Percentiles rank a stretch among this genome's conserved stretches.
These are phyloP conservation scores for Aspergillus ostianus DNA, from an alignment of 495 filamentous ascomycete species.

Conservation along the genomic window DNA sequence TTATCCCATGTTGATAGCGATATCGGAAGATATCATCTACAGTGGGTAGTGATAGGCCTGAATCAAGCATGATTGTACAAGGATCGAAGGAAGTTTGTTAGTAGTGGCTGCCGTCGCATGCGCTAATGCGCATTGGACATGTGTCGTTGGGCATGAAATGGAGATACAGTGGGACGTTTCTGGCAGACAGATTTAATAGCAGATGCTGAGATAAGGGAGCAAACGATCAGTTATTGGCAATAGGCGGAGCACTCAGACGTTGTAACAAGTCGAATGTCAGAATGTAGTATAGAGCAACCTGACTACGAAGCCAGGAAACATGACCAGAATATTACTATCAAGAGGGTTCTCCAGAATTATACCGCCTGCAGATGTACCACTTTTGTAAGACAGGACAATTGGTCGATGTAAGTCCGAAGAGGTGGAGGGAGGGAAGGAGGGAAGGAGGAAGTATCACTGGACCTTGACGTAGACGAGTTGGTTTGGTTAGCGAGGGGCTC, in stretches of 20 bases:
- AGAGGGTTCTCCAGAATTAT: not conserved
- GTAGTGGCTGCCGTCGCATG: not conserved
- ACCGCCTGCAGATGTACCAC: not conserved
- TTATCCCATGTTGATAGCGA: conserved; percentile 56
- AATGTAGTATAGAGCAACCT: not conserved
- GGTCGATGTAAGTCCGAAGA: not conserved
- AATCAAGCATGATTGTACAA: conserved; percentile 2
- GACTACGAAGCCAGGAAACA: not conserved
- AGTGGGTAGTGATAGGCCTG: conserved; percentile 25
- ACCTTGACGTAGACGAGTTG: conserved; percentile 23
- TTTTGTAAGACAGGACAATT: not conserved
- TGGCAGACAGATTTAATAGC: not conserved
- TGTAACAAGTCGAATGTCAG: not conserved
- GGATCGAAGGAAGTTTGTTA: not conserved
- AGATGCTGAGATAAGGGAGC: not conserved
- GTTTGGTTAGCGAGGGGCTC: conserved; percentile 22
- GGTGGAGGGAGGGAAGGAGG: not conserved
- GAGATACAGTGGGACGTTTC: not conserved
- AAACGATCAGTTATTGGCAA: not conserved
- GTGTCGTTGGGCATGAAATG: not conserved
- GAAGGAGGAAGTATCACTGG: conserved; percentile 2
- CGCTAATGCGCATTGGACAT: not conserved
- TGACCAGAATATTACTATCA: not conserved
- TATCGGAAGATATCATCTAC: conserved; percentile 47
- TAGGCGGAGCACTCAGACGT: not conserved